A percentile compares a stretch with the other conserved stretches of the same genome.
Evolutionary conservation across 352 stramenopile genomes (phyloP).

Genomic region (Globisporangium ultimum): DNA sequence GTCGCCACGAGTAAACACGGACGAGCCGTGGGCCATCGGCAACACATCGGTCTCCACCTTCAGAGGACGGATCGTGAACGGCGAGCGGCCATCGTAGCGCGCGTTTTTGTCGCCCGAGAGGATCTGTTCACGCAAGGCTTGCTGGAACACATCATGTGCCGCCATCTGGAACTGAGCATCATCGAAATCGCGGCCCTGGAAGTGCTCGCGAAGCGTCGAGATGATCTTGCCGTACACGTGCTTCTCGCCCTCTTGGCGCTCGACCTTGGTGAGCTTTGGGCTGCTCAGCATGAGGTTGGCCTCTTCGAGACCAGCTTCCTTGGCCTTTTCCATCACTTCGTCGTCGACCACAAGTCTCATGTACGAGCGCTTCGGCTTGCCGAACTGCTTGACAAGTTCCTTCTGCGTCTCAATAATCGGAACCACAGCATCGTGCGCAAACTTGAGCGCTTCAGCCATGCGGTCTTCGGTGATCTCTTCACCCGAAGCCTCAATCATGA

Average conservation of each 20-base stretch:
- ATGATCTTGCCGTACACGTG: conserved; percentile 73
- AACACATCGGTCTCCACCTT: conserved; percentile 85
- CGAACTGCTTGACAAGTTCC: conserved; percentile 41
- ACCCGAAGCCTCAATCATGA: conserved; percentile 90
- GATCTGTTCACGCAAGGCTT: conserved; percentile 63
- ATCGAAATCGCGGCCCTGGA: conserved; percentile 31
- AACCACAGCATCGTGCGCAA: conserved; percentile 65
- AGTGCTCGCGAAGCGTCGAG: conserved; percentile 49
- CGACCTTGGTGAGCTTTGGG: conserved; percentile 43
- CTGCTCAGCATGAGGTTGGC: conserved; percentile 31
- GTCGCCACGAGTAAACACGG: conserved; percentile 85
- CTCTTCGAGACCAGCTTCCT: conserved; percentile 49
- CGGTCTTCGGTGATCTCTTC: conserved; percentile 69
- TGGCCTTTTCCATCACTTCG: conserved; percentile 54
- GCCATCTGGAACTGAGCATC: conserved; percentile 56
- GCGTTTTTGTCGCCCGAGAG: conserved; percentile 44
- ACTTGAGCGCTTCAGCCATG: conserved; percentile 69
- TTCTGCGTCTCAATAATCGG: conserved; percentile 64
- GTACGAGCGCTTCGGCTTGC: conserved; percentile 74
- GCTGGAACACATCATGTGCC: conserved; percentile 78
- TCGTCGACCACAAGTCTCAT: conserved; percentile 33
- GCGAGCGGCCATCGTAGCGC: conserved; percentile 84
- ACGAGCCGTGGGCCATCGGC: conserved; percentile 87
- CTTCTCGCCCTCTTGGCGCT: conserved; percentile 65
- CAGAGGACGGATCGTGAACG: conserved; percentile 82